Base-by-base conservation (phyloP, 768 basidiomycete species). In the Leucosporidium scottii region DNA sequence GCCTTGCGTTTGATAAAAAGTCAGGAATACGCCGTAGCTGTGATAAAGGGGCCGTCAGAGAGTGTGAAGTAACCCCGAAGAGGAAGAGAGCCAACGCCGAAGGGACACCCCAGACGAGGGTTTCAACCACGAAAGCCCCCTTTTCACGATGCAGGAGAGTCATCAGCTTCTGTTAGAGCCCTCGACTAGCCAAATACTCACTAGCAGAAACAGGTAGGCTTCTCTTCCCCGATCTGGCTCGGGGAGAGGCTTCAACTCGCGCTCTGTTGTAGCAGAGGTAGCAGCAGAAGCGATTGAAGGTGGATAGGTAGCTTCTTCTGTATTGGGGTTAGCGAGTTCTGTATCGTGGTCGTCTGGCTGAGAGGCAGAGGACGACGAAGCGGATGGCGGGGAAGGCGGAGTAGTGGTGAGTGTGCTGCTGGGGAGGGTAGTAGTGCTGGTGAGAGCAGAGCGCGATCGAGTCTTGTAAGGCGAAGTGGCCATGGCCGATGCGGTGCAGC, bases 111-210 rank as follows among this genome's bases (percentile, higher is more conserved):
- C 66, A 67, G 56, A 67, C 23, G 50, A 67, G 34, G 4, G 61
- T 59, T 18, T 67, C 66, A 57, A 67, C 66, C 36, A 57, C 6
- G 44, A 67, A 67, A 15, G 66, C 66, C n/a, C 61, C 39, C 39
- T 44, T 6, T 44, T 44, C 8, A 13, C 10, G 13, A 44, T 12
- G 39, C 13, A 44, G 39, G 39, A 15, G 6, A 12, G 3, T 44
- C 15, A 44, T 2, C 15, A 44, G 2, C 34, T 10, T 44, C 13
- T 3, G 8, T 44, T 44, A 6, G 34, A 44, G 8, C 8, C 15
- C 39, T 44, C 10, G 39, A 17, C 15, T 17, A 44, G 8, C 39
- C 10, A 15, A 15, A 8, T 2, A 44, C 39, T 15, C 39, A 44
- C 61, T 34, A 61, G 53, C 23, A 66, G 60, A 34, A 66, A 66